These are phyloP conservation scores for Trichomonas gallinae DNA, from an alignment of 208 protist genomes.

Conservation along the genomic window DNA sequence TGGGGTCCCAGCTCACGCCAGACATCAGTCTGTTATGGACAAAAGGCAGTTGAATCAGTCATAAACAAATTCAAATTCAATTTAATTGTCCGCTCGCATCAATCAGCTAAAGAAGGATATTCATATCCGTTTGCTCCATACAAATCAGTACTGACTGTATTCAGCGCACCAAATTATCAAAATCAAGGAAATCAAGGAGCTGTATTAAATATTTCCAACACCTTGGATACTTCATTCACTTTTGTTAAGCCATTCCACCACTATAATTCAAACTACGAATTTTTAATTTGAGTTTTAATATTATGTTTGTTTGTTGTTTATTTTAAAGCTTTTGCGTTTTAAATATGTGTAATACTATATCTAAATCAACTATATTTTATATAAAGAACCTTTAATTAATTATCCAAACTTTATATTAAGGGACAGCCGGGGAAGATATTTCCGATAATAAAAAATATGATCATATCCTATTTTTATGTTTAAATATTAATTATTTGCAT, in stretches of 20 bases:
- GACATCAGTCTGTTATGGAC: conserved; percentile 90
- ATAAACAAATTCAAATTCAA: background rate
- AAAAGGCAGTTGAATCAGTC: background rate
- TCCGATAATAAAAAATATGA: no score
- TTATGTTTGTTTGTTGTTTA: no score
- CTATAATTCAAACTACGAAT: background rate
- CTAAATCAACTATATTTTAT: no score
- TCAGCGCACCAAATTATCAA: background rate
- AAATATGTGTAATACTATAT: no score
- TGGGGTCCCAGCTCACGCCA: conserved; percentile 94
- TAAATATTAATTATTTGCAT: no score
- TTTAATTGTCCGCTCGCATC: background rate
- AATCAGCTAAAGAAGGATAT: background rate
- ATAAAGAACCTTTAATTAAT: no score
- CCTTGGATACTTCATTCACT: background rate
- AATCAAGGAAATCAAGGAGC: background rate
- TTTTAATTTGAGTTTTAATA: no score
- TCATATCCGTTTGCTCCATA: background rate
- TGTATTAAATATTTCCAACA: background rate
- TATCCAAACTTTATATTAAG: no score
- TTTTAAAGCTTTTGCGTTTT: no score
- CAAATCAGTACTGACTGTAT: background rate
- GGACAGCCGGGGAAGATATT: no score
- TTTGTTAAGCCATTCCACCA: background rate
- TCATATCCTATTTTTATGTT: no score